Conservation (phyloP, 2,329 filamentous ascomycete genomes). For the Mollisia scopiformis region DNA sequence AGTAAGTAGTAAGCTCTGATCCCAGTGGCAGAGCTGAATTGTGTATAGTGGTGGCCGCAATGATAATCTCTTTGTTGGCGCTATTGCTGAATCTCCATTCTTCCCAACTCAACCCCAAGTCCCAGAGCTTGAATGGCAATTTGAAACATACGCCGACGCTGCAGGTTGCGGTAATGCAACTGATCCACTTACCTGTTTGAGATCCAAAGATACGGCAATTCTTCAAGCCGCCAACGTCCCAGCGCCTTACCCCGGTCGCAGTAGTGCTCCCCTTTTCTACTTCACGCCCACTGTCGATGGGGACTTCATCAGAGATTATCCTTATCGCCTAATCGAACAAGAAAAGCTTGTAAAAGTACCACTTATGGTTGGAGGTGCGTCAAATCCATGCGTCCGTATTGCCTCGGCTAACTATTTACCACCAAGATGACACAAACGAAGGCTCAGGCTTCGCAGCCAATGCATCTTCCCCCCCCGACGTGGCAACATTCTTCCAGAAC, state of each 20-base stretch:
- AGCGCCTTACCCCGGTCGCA: conserved; percentile 41
- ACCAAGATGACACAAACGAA: conserved; percentile 50
- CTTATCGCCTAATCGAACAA: conserved; percentile 39
- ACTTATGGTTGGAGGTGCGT: conserved; percentile 42
- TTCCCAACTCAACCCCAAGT: conserved; percentile 43
- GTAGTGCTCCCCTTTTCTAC: conserved; percentile 40
- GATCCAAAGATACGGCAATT: conserved; percentile 37
- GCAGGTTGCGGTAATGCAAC: conserved; percentile 35
- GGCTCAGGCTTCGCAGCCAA: conserved; percentile 58
- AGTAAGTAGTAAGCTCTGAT: conserved; percentile 8
- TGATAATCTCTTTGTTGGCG: conserved; percentile 32
- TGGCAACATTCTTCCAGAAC: conserved; percentile 40
- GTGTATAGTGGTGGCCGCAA: conserved; percentile 30
- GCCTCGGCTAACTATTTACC: background rate
- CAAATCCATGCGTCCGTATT: background rate
- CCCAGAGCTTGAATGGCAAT: conserved; percentile 44
- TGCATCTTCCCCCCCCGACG: conserved; percentile 36
- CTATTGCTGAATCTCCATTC: conserved; percentile 39
- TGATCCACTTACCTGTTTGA: conserved; percentile 41
- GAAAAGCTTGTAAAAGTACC: conserved; percentile 44
- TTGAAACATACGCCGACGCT: conserved; percentile 39
- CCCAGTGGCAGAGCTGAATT: background rate
- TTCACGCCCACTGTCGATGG: conserved; percentile 47
- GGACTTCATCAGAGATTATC: conserved; percentile 44
- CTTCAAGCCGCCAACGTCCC: conserved; percentile 43